Evolutionary conservation across 495 filamentous ascomycete species (phyloP).

Genomic region (Evansstolkia leycettana): DNA sequence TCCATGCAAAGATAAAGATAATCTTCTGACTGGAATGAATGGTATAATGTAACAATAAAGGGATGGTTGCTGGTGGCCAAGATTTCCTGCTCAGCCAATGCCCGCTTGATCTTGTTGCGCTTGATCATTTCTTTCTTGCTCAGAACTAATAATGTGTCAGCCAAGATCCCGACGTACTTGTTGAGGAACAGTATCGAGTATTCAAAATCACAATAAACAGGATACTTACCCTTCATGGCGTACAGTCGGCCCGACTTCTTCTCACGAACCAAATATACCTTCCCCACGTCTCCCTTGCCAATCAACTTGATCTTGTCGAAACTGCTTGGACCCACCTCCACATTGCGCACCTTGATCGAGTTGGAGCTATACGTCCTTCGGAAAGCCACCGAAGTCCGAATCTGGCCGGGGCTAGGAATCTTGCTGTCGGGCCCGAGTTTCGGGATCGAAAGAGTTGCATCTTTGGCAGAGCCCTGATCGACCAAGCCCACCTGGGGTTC

Average conservation of each 20-base stretch:
- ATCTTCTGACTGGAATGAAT: constrained; percentile 98
- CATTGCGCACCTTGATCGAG: constrained; percentile 94
- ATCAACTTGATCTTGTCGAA: constrained; percentile 99
- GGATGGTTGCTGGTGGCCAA: constrained; percentile 96
- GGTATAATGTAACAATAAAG: constrained; percentile 96
- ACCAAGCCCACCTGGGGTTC: constrained; percentile 46
- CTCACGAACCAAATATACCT: constrained; percentile 93
- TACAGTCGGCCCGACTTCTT: constrained; percentile 93
- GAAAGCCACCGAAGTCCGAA: constrained; percentile 55
- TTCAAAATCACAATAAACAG: constrained; percentile 4
- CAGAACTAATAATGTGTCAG: constrained; percentile 51
- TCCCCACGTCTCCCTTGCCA: constrained; percentile 96
- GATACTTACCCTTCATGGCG: constrained; percentile 85
- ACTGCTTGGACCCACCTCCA: constrained; percentile 88
- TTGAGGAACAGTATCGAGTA: too few species aligned
- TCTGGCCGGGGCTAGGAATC: constrained; percentile 38
- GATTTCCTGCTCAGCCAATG: constrained; percentile 95
- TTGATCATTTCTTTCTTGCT: constrained; percentile 99
- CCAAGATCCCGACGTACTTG: too few species aligned
- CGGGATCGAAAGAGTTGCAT: constrained; percentile 30
- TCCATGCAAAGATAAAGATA: constrained; percentile 99
- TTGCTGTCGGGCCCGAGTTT: constrained; percentile 25
- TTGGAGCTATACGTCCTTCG: constrained; percentile 97
- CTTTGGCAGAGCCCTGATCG: constrained; percentile 34
- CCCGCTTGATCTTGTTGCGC: constrained; percentile 98